These are phyloP conservation scores for Sclerotiophoma versabilis DNA, from an alignment of 2,329 filamentous ascomycete genomes.

Conservation along the genomic window DNA sequence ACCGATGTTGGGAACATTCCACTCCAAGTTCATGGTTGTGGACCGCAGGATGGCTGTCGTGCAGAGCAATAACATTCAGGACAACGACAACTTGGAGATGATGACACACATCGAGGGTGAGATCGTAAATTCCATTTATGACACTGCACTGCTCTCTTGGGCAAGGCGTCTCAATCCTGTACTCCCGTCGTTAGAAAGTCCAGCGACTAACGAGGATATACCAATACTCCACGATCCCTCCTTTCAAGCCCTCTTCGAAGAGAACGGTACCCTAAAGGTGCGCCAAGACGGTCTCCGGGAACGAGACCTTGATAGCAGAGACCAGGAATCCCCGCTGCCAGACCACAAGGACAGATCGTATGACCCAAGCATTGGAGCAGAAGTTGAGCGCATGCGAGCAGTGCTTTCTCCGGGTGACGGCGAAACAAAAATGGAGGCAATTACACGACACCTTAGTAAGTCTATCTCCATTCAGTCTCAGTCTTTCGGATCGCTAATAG, in stretches of 20 bases:
- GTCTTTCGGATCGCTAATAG: neutral
- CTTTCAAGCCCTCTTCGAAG: constrained; percentile 2
- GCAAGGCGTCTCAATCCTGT: constrained; percentile 67
- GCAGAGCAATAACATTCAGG: constrained; percentile 79
- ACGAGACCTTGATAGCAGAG: neutral
- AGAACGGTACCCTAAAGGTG: neutral
- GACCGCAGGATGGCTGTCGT: constrained; percentile 74
- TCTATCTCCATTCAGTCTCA: neutral
- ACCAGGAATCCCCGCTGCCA: neutral
- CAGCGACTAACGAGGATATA: constrained; percentile 49
- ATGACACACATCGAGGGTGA: constrained; percentile 77
- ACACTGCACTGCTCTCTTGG: constrained; percentile 77
- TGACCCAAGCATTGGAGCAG: constrained; percentile 66
- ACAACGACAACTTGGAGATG: constrained; percentile 85
- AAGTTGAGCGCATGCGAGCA: constrained; percentile 68
- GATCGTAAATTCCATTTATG: constrained; percentile 78
- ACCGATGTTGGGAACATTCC: constrained; percentile 75
- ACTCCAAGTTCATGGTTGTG: constrained; percentile 79
- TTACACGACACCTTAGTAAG: constrained; percentile 70
- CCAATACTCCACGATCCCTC: constrained; percentile 1
- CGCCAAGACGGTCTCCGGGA: constrained; percentile 3
- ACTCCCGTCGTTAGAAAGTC: constrained; percentile 62
- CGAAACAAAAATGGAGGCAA: constrained; percentile 64
- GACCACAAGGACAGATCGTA: constrained; percentile 37
- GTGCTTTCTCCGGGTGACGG: constrained; percentile 58